phyloP scores from a whole-genome alignment of 345 rosid genomes.

The Salix koriyanagi region DNA sequence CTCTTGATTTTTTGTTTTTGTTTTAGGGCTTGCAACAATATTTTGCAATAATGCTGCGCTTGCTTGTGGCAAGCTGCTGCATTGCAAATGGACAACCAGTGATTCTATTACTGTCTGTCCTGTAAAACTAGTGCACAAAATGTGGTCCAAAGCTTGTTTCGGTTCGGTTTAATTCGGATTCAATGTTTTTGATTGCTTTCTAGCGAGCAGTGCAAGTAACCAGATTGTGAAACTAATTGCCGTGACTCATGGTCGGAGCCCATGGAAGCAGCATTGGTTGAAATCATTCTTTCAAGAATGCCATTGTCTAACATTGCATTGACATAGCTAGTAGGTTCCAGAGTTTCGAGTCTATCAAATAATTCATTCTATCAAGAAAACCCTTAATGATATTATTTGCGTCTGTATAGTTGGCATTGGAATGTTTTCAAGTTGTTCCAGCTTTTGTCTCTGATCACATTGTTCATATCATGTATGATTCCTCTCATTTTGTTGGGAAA shows the following conservation, averaged over 20 bases:
- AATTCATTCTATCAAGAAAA: not conserved
- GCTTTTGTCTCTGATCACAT: conserved; percentile 33
- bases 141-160: conserved; percentile 7
- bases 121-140: conserved; percentile 22
- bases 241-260: conserved; percentile 54
- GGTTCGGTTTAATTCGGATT: conserved; percentile 28
- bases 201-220: conserved; percentile 16
- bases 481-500: conserved; percentile 25
- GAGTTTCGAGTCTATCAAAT: not conserved
- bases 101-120: conserved; percentile 39
- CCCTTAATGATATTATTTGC: not conserved
- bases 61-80: conserved; percentile 27
- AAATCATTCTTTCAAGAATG: conserved; percentile 29
- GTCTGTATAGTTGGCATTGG: conserved; percentile 14
- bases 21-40: not conserved
- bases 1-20: conserved; percentile 12
- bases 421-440: conserved; percentile 26
- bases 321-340: conserved; percentile 23
- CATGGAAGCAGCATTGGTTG: conserved; percentile 37
- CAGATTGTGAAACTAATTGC: conserved; percentile 49
- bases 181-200: conserved; percentile 34
- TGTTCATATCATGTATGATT: conserved; percentile 15
- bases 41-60: conserved; percentile 19
- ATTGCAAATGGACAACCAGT: conserved; percentile 46
- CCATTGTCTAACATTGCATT: conserved; percentile 26